Evolutionary conservation across 2,329 filamentous ascomycete species (phyloP), one percentile per base, ranked within the genome.

Genomic region (Xylariaceae sp.): DNA sequence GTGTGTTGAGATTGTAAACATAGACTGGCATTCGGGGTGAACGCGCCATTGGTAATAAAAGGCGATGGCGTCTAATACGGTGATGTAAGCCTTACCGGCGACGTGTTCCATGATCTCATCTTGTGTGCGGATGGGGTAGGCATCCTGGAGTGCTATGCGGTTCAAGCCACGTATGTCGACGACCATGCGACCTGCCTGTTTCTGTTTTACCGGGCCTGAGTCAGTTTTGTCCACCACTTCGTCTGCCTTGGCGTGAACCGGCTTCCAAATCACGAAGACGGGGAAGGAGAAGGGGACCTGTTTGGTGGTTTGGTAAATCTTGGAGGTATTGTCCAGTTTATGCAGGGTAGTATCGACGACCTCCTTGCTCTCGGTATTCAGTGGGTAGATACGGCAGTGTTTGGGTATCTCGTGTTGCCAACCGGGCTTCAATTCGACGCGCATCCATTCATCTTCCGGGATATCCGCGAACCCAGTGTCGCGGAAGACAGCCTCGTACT

Each of bases 31-130:
- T 8, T 13, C n/a, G 45, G 45, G 35, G 9, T 44, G 51, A 2
- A 44, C n/a, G 37, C n/a, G 51, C 51, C 35, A 53, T 23, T 53
- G 35, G 17, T 53, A 44, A 9, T 53, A 53, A 15, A 53, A 53
- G n/a, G 35, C n/a, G 4, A 53, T 53, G 39, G 51, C 35, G 18
- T 53, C 35, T 2, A 53, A 3, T 8, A 53, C n/a, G 2, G 15
- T 44, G 5, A 23, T 18, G 51, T 15, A 53, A 2, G 10, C 2
- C 15, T 42, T 44, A 1, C 35, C 34, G 5, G 51, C 51, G n/a
- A 53, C 18, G 2, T 44, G 13, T 6, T n/a, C 23, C n/a, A 53
- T 8, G 7, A 53, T 53, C n/a, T 53, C 51, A 2, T 53, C 51
- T 6, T 53, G 51, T 10, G 51, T 15, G 5, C n/a, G 13, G 13